Percentiles rank a stretch among this genome's conserved stretches.
Conservation (phyloP, 2,329 filamentous ascomycete species). For the Trichoderma semiorbis region DNA sequence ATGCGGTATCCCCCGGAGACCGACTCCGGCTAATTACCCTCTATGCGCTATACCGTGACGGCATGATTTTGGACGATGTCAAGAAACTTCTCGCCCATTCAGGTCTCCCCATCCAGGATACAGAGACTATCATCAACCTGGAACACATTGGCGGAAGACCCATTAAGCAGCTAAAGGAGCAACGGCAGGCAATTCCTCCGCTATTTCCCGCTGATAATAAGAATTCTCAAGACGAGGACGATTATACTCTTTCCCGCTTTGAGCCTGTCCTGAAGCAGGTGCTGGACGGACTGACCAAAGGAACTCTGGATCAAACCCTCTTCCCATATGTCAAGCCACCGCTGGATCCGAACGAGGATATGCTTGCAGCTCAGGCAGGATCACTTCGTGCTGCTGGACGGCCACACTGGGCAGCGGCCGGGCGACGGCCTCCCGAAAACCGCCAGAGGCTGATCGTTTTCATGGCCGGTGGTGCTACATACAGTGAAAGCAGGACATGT, state of each 20-base stretch:
- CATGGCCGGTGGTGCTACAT: slow-evolving; percentile 92
- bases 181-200: slow-evolving; percentile 59
- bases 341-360: slow-evolving; percentile 58
- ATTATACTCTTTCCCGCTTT: slow-evolving; percentile 83
- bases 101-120: slow-evolving; percentile 69
- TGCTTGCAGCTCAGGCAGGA: slow-evolving; percentile 56
- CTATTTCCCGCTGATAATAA: slow-evolving; percentile 68
- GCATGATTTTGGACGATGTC: slow-evolving; percentile 79
- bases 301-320: slow-evolving; percentile 59
- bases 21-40: slow-evolving; percentile 80
- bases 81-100: slow-evolving; percentile 81
- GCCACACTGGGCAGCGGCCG: slow-evolving; percentile 89
- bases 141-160: slow-evolving; percentile 76
- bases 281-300: slow-evolving; percentile 69
- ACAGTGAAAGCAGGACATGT: slow-evolving; percentile 82
- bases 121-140: slow-evolving; percentile 70
- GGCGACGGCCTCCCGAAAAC: slow-evolving; percentile 70
- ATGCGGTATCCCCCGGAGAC: slow-evolving; percentile 66
- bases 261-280: slow-evolving; percentile 78
- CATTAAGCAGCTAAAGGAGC: slow-evolving; percentile 69
- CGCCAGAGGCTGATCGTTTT: slow-evolving; percentile 90
- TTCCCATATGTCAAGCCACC: slow-evolving; percentile 76
- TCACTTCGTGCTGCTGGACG: slow-evolving; percentile 88
- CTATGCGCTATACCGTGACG: slow-evolving; percentile 82
- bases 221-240: slow-evolving; percentile 58